These are phyloP conservation scores for Marasmius oreades DNA, from an alignment of 1,284 basidiomycete species.

Conservation along the genomic window DNA sequence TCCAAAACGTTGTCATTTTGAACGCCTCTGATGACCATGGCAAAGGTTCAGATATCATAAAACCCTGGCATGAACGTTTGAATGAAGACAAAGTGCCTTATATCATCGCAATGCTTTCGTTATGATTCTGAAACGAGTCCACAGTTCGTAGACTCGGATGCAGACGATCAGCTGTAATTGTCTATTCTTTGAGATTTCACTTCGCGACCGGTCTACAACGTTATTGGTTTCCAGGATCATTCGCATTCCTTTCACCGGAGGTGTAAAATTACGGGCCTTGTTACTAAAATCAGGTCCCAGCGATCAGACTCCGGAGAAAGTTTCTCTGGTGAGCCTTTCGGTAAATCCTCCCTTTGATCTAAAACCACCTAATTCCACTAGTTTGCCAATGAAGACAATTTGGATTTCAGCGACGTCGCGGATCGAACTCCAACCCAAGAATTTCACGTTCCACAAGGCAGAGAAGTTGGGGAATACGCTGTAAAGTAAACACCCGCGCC, in stretches of 20 bases:
- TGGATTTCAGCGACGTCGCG: constrained; percentile 75
- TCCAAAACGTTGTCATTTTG: constrained; percentile 66
- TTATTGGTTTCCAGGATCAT: constrained; percentile 50
- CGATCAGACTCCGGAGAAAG: constrained; percentile 66
- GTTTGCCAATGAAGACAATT: constrained; percentile 66
- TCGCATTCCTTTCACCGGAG: constrained; percentile 76
- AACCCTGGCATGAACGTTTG: constrained; percentile 71
- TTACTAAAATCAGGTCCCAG: constrained; percentile 73
- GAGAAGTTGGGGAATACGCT: constrained; percentile 73
- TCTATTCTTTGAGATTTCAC: neutral
- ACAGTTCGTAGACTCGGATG: constrained; percentile 77
- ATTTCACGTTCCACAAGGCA: constrained; percentile 59
- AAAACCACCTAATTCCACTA: constrained; percentile 23
- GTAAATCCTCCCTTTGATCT: too few relatives aligned
- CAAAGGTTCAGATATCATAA: constrained; percentile 54
- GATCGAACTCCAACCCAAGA: constrained; percentile 64
- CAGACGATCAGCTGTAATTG: constrained; percentile 76
- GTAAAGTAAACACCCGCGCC: constrained; percentile 46
- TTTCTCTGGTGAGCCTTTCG: constrained; percentile 50
- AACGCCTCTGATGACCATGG: constrained; percentile 46
- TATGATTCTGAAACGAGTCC: constrained; percentile 1
- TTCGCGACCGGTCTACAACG: constrained; percentile 4
- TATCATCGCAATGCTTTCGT: constrained; percentile 6
- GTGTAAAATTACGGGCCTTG: constrained; percentile 71
- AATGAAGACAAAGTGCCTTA: constrained; percentile 55